phyloP scores from a whole-genome alignment of 2,329 filamentous ascomycete genomes.

The Sporothrix sp. region DNA sequence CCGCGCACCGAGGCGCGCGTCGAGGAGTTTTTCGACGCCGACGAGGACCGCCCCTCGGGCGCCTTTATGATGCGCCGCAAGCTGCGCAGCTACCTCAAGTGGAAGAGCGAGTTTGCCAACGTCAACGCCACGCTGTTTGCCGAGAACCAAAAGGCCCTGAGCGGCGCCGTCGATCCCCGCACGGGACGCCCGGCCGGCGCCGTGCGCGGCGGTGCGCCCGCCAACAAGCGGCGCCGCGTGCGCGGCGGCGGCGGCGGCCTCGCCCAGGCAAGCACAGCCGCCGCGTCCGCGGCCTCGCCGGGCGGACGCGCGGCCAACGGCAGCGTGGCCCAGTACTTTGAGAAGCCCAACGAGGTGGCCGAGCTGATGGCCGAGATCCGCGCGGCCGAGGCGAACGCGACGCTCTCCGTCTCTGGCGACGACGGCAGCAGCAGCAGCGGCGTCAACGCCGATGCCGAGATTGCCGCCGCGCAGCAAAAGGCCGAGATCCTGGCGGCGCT shows the following conservation, averaged over 20 bases:
- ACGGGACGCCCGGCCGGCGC: slow-evolving; percentile 36
- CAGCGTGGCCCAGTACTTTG: slow-evolving; percentile 67
- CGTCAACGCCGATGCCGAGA: slow-evolving; percentile 27
- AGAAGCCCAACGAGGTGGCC: slow-evolving; percentile 73
- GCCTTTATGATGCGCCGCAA: slow-evolving; percentile 84
- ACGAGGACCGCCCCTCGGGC: slow-evolving; percentile 58
- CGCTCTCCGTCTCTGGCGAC: slow-evolving; percentile 63
- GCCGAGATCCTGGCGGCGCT: slow-evolving; percentile 50
- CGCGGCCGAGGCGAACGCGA: slow-evolving; percentile 54
- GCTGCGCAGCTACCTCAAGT: slow-evolving; percentile 75
- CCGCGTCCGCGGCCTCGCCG: slow-evolving; percentile 6
- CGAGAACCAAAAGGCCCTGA: slow-evolving; percentile 69
- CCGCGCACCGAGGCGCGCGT: slow-evolving; percentile 38
- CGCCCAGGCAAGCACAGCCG: slow-evolving; percentile 30
- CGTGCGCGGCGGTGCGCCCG: slow-evolving; percentile 49
- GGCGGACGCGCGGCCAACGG: slow-evolving; percentile 57
- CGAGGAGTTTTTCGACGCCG: slow-evolving; percentile 38
- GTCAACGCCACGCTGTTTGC: slow-evolving; percentile 70
- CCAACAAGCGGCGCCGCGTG: slow-evolving; percentile 77
- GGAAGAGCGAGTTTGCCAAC: slow-evolving; percentile 83
- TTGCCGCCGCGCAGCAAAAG: slow-evolving; percentile 45
- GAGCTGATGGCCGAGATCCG: slow-evolving; percentile 74
- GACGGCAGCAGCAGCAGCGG: slow-evolving; percentile 49
- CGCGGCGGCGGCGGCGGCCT: slow-evolving; percentile 62
- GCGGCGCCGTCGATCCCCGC: slow-evolving; percentile 52